Evolutionary conservation across 179 eudicot species (phyloP), one percentile per base, ranked within the genome.

Genomic region (Patellifolia procumbens): DNA sequence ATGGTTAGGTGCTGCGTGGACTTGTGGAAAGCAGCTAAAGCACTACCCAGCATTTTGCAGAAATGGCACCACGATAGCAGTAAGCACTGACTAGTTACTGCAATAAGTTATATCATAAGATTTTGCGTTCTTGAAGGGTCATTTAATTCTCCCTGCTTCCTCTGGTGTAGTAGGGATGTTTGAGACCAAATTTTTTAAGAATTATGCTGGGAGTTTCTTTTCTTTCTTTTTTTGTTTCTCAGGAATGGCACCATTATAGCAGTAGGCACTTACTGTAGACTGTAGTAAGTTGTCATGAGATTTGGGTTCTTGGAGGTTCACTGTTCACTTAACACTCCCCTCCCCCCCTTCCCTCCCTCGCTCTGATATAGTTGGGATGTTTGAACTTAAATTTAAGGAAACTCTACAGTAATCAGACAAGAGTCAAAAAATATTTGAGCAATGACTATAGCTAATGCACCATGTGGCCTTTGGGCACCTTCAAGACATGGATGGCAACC

Each of bases 1-100:
- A 75, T 96, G 98, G 96, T 81, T 97, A 68, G 99, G 97, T 81
- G 85, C 78, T 65, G 76, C 97, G 48, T 94, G 99, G 97, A 74
- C 80, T 32, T 96, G 98, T 79, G 90, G 93, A 62, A 94, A 96
- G 85, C 98, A 90, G 79, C 93, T 96, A 49, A 96, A 85, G 76
- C 98, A 96, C 81, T 94, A 83, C 73, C 90, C 94, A 31, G 86
- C 88, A 55, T 96, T 94, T 83, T 81, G 84, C 82, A 84, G 97
- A 80, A 96, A 90, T 77, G 96, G 94, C 74, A 89, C 90, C 66
- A 86, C 89, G 26, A 93, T 96, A 46, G 79, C 85, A 64, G 99
- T 96, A 85, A 89, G 91, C 78, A 74, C 77, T 68, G 72, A 43
- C 51, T 45, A n/a, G 28, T 48, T 13, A 52, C 45, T 39, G 45